Percentiles rank a stretch among this genome's conserved stretches.
Evolutionary conservation across 345 rosid species (phyloP).

Genomic region (Camelina laxa): DNA sequence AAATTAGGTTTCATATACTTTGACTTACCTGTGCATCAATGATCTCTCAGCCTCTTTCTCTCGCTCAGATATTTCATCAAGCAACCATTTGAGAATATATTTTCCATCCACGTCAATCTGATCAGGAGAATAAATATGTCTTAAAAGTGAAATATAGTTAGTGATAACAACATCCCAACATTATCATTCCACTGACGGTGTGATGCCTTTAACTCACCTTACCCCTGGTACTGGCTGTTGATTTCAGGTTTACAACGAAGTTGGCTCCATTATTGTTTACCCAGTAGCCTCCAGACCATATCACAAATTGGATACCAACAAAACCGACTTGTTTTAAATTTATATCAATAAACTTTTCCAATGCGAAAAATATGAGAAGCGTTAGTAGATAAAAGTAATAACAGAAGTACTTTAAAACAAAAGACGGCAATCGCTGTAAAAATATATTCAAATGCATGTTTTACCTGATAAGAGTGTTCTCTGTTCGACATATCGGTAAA

Average conservation of each 20-base stretch:
- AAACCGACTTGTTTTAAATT: constrained; percentile 55
- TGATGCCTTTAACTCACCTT: constrained; percentile 45
- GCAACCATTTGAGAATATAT: constrained; percentile 62
- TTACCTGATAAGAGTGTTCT: constrained; percentile 61
- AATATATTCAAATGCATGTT: neutral
- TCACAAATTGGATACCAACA: constrained; percentile 62
- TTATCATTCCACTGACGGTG: constrained; percentile 15
- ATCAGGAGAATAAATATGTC: constrained; percentile 16
- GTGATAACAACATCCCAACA: neutral
- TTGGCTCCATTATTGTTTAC: constrained; percentile 57
- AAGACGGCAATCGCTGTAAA: neutral
- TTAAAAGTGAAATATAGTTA: neutral
- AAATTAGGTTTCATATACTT: constrained; percentile 3
- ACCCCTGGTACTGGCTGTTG: constrained; percentile 40
- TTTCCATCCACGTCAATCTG: constrained; percentile 50
- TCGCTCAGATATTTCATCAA: constrained; percentile 61
- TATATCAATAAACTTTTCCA: constrained; percentile 48
- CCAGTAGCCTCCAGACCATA: constrained; percentile 64
- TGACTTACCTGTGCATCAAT: constrained; percentile 62
- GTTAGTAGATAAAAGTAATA: constrained; percentile 18
- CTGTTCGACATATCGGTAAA: constrained; percentile 49
- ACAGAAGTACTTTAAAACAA: neutral
- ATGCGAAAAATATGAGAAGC: constrained; percentile 1
- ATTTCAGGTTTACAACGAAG: constrained; percentile 49
- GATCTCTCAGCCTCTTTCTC: constrained; percentile 77